Base-by-base conservation (phyloP, 2,329 filamentous ascomycete species). In the Alternaria longipes region DNA sequence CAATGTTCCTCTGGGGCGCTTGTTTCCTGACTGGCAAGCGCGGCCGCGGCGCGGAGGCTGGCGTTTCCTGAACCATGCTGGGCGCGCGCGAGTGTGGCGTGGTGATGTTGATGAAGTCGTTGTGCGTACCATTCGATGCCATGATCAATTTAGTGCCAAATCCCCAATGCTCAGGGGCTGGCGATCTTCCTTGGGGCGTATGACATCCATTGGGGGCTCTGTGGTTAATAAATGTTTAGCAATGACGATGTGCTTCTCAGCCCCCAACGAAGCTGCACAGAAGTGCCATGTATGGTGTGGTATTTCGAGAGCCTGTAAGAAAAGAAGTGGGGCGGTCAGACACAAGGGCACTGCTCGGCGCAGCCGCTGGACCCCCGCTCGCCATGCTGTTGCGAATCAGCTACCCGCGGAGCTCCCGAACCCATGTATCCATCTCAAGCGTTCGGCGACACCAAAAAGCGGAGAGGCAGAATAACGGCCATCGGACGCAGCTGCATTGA, bases 1-100 rank as follows among this genome's bases (percentile, higher is more conserved):
- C 86, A 58, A 94, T 86, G 26, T 82, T 84, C 59, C 87, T 84
- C 74, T 94, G 91, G 0, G 89, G 89, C 8, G 87, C 80, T 14
- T 86, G 81, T 64, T 85, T 83, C 70, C 84, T 82, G 38, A 69
- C 72, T 24, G 66, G 65, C 26, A 71, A 67, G 16, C 67, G 70
- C 14, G 71, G 66, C 14, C 71, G 71, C 32, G 64, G 60, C 1
- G 57, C 58, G 16, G 62, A 51, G 14, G 47, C 64, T 16, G 62
- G 66, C 20, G 65, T 58, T 54, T 77, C 72, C n/a, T 73, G 70
- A 57, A 68, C 65, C 71, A 79, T 74, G 59, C 75, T 78, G 60
- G 74, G 76, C 54, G 74, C 72, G 71, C 66, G 71, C 5, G 77
- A 78, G 28, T 74, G 77, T 54, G 74, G 72, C 62, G 67, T 70